phyloP scores from a whole-genome alignment of 2,329 filamentous ascomycete genomes.

The Penicillium nordicum region DNA sequence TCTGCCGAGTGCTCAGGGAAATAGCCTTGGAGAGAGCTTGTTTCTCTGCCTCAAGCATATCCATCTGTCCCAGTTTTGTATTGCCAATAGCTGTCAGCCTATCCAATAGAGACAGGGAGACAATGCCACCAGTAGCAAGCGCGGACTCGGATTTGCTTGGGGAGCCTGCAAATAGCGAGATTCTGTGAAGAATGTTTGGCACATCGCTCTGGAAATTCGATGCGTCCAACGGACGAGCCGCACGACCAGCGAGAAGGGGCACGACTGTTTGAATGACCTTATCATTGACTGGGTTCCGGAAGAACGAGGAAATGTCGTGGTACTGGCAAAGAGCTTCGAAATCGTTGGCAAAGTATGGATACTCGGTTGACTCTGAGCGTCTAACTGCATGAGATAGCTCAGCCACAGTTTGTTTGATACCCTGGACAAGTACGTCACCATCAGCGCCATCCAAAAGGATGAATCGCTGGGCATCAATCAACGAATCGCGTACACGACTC shows the following conservation, averaged over 20 bases:
- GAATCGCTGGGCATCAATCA: constrained; percentile 39
- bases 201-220: constrained; percentile 34
- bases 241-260: constrained; percentile 39
- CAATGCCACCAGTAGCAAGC: constrained; percentile 47
- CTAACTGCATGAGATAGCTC: constrained; percentile 34
- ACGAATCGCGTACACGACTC: constrained; percentile 35
- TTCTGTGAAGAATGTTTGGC: constrained; percentile 35
- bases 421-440: constrained; percentile 34
- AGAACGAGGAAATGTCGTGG: constrained; percentile 35
- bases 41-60: constrained; percentile 63
- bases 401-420: constrained; percentile 38
- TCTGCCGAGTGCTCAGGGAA: constrained; percentile 47
- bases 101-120: constrained; percentile 54
- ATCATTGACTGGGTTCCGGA: constrained; percentile 10
- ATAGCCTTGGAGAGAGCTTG: constrained; percentile 59
- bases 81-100: constrained; percentile 53
- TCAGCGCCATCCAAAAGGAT: constrained; percentile 38
- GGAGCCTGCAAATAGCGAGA: constrained; percentile 38
- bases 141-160: constrained; percentile 30
- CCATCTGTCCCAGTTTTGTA: constrained; percentile 59
- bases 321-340: constrained; percentile 50
- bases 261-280: constrained; percentile 29
- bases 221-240: constrained; percentile 32
- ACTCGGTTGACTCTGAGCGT: constrained; percentile 26
- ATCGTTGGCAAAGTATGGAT: constrained; percentile 45